Conservation (phyloP, 2,329 filamentous ascomycete genomes). For the Neofusicoccum ribis region DNA sequence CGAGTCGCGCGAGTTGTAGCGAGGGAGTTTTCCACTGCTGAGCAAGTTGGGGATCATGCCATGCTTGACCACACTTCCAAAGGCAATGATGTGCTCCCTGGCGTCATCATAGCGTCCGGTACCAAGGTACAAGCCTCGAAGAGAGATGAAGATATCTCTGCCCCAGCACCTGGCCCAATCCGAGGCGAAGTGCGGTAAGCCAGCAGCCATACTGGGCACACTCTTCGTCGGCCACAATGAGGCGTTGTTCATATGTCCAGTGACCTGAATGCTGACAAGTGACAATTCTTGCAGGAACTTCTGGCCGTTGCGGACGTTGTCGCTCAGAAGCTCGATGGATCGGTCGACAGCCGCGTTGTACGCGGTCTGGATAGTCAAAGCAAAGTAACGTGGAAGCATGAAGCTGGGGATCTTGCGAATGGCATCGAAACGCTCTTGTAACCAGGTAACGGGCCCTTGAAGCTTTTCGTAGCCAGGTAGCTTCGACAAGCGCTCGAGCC, state of each 20-base stretch:
- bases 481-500: constrained; percentile 71
- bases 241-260: constrained; percentile 83
- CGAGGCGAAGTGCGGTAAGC: constrained; percentile 88
- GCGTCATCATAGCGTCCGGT: constrained; percentile 88
- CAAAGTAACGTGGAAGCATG: constrained; percentile 89
- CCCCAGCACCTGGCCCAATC: constrained; percentile 98
- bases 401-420: constrained; percentile 85
- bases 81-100: constrained; percentile 89
- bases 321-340: constrained; percentile 74
- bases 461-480: constrained; percentile 64
- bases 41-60: constrained; percentile 97
- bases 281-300: constrained; percentile 85
- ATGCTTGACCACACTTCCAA: constrained; percentile 94
- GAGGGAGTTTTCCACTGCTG: constrained; percentile 77
- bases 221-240: constrained; percentile 84
- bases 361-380: constrained; percentile 80
- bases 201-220: constrained; percentile 86
- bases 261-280: constrained; percentile 90
- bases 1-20: constrained; percentile 95
- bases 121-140: constrained; percentile 86
- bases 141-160: constrained; percentile 92
- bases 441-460: constrained; percentile 69
- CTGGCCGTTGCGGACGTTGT: constrained; percentile 76
- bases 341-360: constrained; percentile 82
- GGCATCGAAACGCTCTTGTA: constrained; percentile 81